Base-by-base conservation (phyloP, 345 rosid species). In the Mercurialis annua region DNA sequence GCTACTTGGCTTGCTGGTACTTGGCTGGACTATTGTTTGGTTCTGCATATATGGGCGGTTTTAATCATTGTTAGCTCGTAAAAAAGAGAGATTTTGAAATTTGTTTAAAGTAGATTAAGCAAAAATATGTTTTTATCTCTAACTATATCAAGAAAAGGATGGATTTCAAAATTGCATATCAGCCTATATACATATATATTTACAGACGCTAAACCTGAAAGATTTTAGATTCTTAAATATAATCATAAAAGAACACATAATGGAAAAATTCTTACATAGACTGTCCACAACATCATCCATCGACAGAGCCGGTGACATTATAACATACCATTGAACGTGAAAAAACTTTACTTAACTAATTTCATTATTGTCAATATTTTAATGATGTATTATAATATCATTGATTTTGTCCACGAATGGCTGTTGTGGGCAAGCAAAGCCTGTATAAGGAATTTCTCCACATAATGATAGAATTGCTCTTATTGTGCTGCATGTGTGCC, bases 1-100 rank as follows among this genome's bases (percentile, higher is more conserved):
- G 67, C 79, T 71, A 55, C 87, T 71, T 56, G 81, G 90, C 79
- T 83, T 87, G 80, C 82, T 80, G 47, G 78, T 67, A 79, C 82
- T 77, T 52, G 96, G 80, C 67, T 73, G 86, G 56, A 72, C 65
- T 64, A 75, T 77, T 71, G 74, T 71, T 77, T 80, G 89, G 68
- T 76, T 87, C 92, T 85, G 83, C 21, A 71, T 64, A 47, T 27
- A 40, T 23, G 23, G 31, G 33, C 16, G 31, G 47, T 16, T 29
- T 46, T 44, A 60, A 36, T 44, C 48, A 66, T 16, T 15, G 67
- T 44, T 3, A 18, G 29, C 3, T 24, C 48, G 50, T 0, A 33
- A 59, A 10, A 34, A 3, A 34, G 40, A 63, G 31, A 10, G 36
- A 20, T 38, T 36, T 43, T 49, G 33, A 17, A 56, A 31, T 36